Percentiles rank a stretch among this genome's conserved stretches.
phyloP scores from a whole-genome alignment of 1,284 basidiomycete genomes.

The Apiotrichum montevideense region DNA sequence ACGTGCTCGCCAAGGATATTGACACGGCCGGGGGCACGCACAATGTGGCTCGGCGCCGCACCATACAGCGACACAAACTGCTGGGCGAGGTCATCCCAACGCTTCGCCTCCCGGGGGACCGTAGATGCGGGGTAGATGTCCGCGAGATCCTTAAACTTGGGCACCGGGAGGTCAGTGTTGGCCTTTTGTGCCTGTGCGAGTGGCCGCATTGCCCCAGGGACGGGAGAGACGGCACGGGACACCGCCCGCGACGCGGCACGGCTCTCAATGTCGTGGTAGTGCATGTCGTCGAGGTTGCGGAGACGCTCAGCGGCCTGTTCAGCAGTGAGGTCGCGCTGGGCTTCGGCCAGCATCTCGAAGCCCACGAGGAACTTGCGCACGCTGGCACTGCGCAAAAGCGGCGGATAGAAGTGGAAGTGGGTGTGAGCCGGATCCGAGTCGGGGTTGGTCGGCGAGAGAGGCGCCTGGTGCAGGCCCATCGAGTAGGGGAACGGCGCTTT shows the following conservation, averaged over 20 bases:
- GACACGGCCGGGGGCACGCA: conserved; percentile 75
- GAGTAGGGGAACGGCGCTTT: conserved; percentile 78
- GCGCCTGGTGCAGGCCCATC: conserved; percentile 88
- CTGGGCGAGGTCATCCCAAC: conserved; percentile 61
- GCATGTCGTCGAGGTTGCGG: conserved; percentile 52
- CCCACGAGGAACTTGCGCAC: conserved; percentile 90
- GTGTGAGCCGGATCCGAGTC: conserved; percentile 59
- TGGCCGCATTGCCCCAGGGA: no score
- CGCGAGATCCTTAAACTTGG: conserved; percentile 58
- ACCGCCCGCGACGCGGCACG: no score
- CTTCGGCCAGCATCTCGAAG: conserved; percentile 89
- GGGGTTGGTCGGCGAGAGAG: conserved; percentile 49
- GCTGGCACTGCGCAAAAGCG: conserved; percentile 71
- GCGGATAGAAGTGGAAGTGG: conserved; percentile 85
- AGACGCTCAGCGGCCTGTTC: conserved; percentile 77
- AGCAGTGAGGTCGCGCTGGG: conserved; percentile 82
- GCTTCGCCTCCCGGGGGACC: conserved; percentile 54
- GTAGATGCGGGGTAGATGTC: conserved; percentile 57
- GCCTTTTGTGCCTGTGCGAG: no score
- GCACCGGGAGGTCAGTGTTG: conserved; percentile 52
- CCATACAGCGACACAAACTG: conserved; percentile 64
- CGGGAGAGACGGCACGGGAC: no score
- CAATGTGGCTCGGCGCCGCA: conserved; percentile 61
- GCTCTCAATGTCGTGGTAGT: conserved; percentile 49
- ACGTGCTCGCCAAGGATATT: conserved; percentile 79